Evolutionary conservation across 805 yeast genomes (phyloP), one percentile per base, ranked within the genome.

Genomic region (Lachancea mirantina): DNA sequence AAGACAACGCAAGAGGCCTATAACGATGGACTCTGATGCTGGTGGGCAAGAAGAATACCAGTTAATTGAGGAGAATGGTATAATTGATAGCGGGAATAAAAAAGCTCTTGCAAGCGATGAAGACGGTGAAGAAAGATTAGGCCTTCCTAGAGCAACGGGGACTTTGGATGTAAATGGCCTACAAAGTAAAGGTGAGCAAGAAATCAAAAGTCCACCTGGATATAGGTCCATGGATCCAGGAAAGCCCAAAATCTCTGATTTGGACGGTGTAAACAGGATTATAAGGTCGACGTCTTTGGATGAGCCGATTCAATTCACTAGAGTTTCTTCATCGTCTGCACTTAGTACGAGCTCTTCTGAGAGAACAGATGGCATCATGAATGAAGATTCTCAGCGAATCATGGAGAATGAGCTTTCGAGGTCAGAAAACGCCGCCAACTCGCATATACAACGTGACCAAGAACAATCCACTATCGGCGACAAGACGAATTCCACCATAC

Each of bases 151-250:
- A 18, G 53, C 62, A 41, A 68, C 71, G 1, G 75, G 68, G 2
- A 62, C 71, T 1, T 50, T 63, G 35, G 59, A 66, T 32, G 72
- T 72, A 32, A 67, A 59, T 21, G 79, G 72, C 1, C 46, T 70
- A 22, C 57, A 46, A 6, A 43, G 35, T 1, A 38, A 34, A n/a
- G 36, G 38, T 14, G 34, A 34, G 3, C 28, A 20, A 16, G 30
- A 34, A 19, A 28, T 31, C 6, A 26, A 17, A 13, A 32, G 26
- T 14, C 13, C 25, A 1, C 24, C 24, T 8, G 45, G 36, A 27
- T 49, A 59, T 32, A 54, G 62, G 23, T 65, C 70, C 2, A 54
- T 70, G 53, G 75, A 70, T 44, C 75, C 75, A 3, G 70, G 68
- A 0, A 64, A 57, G 38, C 60, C 61, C 7, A 31, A 40, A 7